Conservation (phyloP, 768 basidiomycete genomes). For the Mycena albidolilacea region DNA sequence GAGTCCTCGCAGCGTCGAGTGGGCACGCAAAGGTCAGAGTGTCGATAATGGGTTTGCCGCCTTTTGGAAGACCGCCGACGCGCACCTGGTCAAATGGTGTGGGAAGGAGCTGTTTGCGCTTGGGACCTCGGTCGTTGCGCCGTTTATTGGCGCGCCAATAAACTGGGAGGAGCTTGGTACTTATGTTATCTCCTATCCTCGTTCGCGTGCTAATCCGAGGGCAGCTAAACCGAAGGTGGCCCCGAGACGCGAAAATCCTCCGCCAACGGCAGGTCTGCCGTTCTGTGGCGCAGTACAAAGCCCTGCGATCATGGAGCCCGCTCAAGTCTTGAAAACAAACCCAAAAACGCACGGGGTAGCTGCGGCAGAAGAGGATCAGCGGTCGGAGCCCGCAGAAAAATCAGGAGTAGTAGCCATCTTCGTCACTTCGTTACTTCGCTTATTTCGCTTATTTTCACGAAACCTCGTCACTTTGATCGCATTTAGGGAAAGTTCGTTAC, state of each 20-base stretch:
- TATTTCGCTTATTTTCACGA: too few relatives aligned
- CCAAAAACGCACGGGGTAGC: conserved; percentile 13
- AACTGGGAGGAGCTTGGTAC: conserved; percentile 23
- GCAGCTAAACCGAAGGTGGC: conserved; percentile 1
- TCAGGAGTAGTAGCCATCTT: too few relatives aligned
- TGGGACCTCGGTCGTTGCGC: neutral
- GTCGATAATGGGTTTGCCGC: conserved; percentile 9
- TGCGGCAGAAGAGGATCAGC: neutral
- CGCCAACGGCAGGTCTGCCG: neutral
- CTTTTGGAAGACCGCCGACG: conserved; percentile 29
- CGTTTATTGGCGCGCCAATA: conserved; percentile 1
- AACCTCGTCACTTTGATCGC: too few relatives aligned
- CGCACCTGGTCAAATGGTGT: neutral
- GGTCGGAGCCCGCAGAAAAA: neutral
- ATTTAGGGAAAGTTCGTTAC: too few relatives aligned
- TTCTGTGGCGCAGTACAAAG: conserved; percentile 27
- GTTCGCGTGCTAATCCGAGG: neutral
- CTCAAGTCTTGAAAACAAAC: neutral
- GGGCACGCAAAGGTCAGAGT: conserved; percentile 12
- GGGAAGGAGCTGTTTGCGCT: conserved; percentile 20
- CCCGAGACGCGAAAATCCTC: neutral
- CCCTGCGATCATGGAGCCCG: neutral
- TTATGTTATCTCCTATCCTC: neutral
- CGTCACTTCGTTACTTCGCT: too few relatives aligned
- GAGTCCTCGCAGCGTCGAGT: conserved; percentile 15